Evolutionary conservation across 345 rosid species (phyloP).

Genomic region (Pugionium dolabratum): DNA sequence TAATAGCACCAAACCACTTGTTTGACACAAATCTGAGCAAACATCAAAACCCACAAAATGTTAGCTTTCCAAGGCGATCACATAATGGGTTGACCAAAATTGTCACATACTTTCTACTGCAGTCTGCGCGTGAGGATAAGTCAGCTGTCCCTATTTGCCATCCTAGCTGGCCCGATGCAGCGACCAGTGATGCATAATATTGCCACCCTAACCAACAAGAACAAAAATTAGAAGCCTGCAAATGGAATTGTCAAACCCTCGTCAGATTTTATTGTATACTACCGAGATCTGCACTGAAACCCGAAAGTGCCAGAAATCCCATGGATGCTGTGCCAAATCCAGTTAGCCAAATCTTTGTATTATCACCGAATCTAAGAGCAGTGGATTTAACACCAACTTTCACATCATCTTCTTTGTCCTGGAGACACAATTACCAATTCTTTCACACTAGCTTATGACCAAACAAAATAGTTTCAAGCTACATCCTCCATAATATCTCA

Average conservation of each 20-base stretch:
- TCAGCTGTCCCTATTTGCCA: constrained; percentile 86
- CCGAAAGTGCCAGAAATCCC: constrained; percentile 69
- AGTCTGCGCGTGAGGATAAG: constrained; percentile 55
- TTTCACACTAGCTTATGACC: constrained; percentile 1
- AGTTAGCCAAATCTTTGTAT: constrained; percentile 72
- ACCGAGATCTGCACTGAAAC: constrained; percentile 81
- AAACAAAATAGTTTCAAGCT: not conserved
- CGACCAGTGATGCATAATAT: constrained; percentile 62
- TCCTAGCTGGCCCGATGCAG: constrained; percentile 82
- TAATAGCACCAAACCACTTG: constrained; percentile 88
- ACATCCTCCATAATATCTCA: not conserved
- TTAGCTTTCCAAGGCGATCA: constrained; percentile 14
- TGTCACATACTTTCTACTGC: constrained; percentile 36
- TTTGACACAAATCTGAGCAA: constrained; percentile 77
- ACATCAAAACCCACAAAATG: constrained; percentile 9
- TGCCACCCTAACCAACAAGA: constrained; percentile 60
- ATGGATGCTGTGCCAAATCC: constrained; percentile 83
- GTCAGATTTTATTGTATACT: constrained; percentile 20
- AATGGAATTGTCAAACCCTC: not conserved
- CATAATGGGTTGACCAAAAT: constrained; percentile 38
- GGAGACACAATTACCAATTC: constrained; percentile 18
- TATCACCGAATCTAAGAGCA: constrained; percentile 86
- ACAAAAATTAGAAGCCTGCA: not conserved
- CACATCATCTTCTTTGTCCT: constrained; percentile 95
- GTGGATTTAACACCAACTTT: constrained; percentile 96